These are phyloP conservation scores for Nepenthes mirabilis DNA, from an alignment of 148 eudicot species.

Conservation along the genomic window DNA sequence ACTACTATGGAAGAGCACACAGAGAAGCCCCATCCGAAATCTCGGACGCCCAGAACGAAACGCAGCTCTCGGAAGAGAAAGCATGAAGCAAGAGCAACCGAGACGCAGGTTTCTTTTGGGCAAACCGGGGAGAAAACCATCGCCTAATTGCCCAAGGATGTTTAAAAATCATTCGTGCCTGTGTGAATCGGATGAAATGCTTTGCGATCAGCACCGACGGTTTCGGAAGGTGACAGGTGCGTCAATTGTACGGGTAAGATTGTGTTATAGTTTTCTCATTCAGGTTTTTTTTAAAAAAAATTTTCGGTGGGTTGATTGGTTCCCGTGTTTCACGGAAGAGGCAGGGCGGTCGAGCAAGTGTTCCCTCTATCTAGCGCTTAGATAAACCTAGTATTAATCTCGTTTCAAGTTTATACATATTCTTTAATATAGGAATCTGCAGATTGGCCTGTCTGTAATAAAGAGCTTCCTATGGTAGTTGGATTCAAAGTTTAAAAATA, in stretches of 20 bases:
- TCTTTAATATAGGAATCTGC: not conserved
- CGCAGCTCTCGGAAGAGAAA: constrained; percentile 57
- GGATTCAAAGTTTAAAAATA: too few relatives aligned
- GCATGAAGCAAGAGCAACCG: constrained; percentile 40
- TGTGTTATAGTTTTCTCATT: too few relatives aligned
- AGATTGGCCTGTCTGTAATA: not conserved
- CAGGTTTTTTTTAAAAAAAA: too few relatives aligned
- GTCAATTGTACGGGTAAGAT: too few relatives aligned
- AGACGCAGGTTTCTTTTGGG: constrained; percentile 30
- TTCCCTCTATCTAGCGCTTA: not conserved
- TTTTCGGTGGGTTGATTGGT: too few relatives aligned
- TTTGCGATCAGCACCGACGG: too few relatives aligned
- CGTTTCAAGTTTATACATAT: not conserved
- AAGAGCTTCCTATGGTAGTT: too few relatives aligned
- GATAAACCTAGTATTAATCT: not conserved
- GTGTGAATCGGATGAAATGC: not conserved
- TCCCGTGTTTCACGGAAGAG: too few relatives aligned
- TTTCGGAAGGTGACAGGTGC: too few relatives aligned
- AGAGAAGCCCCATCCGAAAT: constrained; percentile 49
- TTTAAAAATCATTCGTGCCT: constrained; percentile 21
- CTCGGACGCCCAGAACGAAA: constrained; percentile 37
- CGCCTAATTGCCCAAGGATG: constrained; percentile 17
- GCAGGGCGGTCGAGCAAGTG: not conserved
- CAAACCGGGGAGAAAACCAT: constrained; percentile 19
- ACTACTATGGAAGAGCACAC: constrained; percentile 23